A percentile compares a stretch with the other conserved stretches of the same genome.
Evolutionary conservation across 371 early-diverging fungal species (phyloP).

Genomic region (Rhizopus microsporus): DNA sequence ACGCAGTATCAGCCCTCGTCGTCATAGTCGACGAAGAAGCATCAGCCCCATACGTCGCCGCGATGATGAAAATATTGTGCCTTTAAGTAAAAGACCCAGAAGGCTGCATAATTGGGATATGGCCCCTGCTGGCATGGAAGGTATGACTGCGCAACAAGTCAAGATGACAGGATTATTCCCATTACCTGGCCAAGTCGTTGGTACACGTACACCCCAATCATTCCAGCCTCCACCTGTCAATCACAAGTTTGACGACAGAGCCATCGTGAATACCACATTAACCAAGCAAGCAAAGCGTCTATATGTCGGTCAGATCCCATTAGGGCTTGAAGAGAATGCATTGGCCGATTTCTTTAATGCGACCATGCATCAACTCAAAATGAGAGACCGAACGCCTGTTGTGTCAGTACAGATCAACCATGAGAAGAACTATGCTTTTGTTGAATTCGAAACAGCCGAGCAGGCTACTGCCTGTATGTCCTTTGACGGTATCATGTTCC

Average conservation of each 20-base stretch:
- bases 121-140: constrained; percentile 91
- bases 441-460: constrained; percentile 73
- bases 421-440: constrained; percentile 94
- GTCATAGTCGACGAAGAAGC: constrained; percentile 48
- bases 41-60: constrained; percentile 41
- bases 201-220: constrained; percentile 60
- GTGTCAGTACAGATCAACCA: constrained; percentile 84
- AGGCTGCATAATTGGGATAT: constrained; percentile 94
- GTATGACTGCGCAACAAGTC: constrained; percentile 84
- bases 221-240: constrained; percentile 45
- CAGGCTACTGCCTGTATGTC: constrained; percentile 92
- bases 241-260: constrained; percentile 7
- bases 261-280: constrained; percentile 38
- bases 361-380: constrained; percentile 73
- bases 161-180: constrained; percentile 93
- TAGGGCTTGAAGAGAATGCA: constrained; percentile 73
- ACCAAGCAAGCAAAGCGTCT: constrained; percentile 80
- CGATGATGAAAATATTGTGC: constrained; percentile 60
- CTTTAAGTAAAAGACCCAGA: constrained; percentile 77
- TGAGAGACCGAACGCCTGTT: constrained; percentile 67
- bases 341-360: constrained; percentile 87
- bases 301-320: constrained; percentile 93
- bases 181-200: constrained; percentile 84
- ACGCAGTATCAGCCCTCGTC: constrained; percentile 42
- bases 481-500: constrained; percentile 88